Percentiles rank a stretch among this genome's conserved stretches.
Evolutionary conservation across 2,329 filamentous ascomycete species (phyloP).

Genomic region (Microdochium paspali): DNA sequence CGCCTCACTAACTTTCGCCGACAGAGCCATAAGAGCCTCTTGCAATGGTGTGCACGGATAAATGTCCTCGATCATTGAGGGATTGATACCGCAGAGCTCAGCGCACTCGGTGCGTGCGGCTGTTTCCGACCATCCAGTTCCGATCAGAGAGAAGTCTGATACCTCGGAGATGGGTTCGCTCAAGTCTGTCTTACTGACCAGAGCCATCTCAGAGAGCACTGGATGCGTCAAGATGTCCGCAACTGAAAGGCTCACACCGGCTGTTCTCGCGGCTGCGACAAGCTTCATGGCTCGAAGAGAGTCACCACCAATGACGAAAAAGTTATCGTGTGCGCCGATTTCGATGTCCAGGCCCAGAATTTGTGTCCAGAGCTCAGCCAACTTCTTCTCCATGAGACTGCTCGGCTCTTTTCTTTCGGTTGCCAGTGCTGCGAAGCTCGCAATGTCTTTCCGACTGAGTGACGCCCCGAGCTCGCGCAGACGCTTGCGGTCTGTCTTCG

Average conservation of each 20-base stretch:
- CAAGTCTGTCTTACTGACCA: conserved; percentile 14
- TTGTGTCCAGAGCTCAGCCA: conserved; percentile 26
- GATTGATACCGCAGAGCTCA: conserved; percentile 26
- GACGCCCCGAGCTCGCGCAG: conserved; percentile 33
- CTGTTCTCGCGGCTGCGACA: conserved; percentile 29
- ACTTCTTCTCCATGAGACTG: conserved; percentile 25
- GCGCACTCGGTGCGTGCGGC: conserved; percentile 26
- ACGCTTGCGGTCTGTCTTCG: conserved; percentile 39
- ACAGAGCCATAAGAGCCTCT: conserved; percentile 43
- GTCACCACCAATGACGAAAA: conserved; percentile 27
- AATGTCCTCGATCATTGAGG: conserved; percentile 32
- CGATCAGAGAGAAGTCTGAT: conserved; percentile 29
- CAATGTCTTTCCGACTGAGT: conserved; percentile 29
- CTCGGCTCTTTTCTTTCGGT: conserved; percentile 24
- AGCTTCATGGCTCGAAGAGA: conserved; percentile 43
- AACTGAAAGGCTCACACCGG: conserved; percentile 30
- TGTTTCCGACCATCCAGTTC: conserved; percentile 20
- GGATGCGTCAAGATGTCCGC: conserved; percentile 35
- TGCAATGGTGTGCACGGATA: conserved; percentile 47
- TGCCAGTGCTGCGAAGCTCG: conserved; percentile 18
- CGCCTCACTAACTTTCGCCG: conserved; percentile 37
- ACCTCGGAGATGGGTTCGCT: conserved; percentile 12
- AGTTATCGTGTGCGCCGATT: conserved; percentile 18
- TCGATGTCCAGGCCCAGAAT: conserved; percentile 24
- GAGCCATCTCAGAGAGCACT: conserved; percentile 32